Base-by-base conservation (phyloP, 345 rosid genomes). In the Lumnitzera racemosa region DNA sequence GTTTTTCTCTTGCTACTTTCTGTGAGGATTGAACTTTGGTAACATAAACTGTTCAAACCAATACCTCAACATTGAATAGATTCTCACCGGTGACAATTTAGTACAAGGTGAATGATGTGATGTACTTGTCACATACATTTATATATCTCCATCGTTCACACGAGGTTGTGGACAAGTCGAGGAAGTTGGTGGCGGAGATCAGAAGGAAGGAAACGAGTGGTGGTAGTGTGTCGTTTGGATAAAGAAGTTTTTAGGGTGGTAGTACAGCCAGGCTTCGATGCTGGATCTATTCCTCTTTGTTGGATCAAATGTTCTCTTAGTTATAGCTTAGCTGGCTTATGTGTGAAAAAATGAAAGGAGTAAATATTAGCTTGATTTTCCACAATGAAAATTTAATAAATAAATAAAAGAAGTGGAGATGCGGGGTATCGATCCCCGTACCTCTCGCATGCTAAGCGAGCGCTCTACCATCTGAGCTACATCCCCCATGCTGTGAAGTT, bases 291-390 rank as follows among this genome's bases (percentile, higher is more conserved):
- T 91, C 62, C 69, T 89, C 1, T 59, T 43, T 85, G 27, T 53
- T 91, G 65, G 98, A 91, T 76, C 92, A 83, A 64, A 89, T 89
- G 89, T 86, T 83, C 58, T 73, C 83, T 7, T 89, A 72, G 68
- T 13, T 27, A 20, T 27, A 27, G 31, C 31, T 5, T 2, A 59
- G 36, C 2, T 20, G 20, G 20, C 20, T 20, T 20, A 13, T 4
- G 51, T 17, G 62, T 9, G 43, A 36, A 5, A 36, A 9, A 36
- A 36, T 20, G 20, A 36, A 7, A 1, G 43, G 5, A 4, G 43
- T 36, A 36, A 6, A 36, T 36, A 36, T 36, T 36, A 4, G 43
- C 5, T 36, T 36, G 5, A 20, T 20, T 20, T 20, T 20, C 20
- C 0, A 20, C 20, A 20, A 20, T 20, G 20, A 20, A 20, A 20